Conservation (phyloP, 805 yeast species). For the Alloascoidea africana region DNA sequence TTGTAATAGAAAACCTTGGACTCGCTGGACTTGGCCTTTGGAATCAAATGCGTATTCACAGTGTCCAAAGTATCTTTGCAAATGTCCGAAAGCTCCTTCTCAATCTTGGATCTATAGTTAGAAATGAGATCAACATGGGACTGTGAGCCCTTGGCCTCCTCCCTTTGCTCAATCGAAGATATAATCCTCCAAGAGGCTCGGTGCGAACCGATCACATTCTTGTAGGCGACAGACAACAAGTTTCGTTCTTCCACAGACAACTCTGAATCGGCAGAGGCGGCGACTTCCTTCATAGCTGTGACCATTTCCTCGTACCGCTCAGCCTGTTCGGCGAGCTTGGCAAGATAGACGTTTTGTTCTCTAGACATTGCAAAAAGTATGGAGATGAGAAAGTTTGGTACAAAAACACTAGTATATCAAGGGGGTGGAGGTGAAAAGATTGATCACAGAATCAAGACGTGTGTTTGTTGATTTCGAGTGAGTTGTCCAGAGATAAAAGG, state of each 20-base stretch:
- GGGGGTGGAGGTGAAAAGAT: no score
- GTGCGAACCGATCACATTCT: constrained; percentile 97
- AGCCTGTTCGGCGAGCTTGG: constrained; percentile 98
- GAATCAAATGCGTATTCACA: constrained; percentile 78
- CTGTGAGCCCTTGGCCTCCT: constrained; percentile 93
- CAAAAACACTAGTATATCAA: no score
- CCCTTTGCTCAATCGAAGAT: constrained; percentile 96
- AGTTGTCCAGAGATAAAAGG: no score
- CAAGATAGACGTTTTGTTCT: constrained; percentile 96
- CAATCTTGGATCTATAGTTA: constrained; percentile 92
- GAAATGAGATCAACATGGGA: constrained; percentile 68
- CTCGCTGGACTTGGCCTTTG: constrained; percentile 94
- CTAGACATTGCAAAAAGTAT: constrained; percentile 33
- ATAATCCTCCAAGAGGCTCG: constrained; percentile 99
- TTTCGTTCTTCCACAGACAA: constrained; percentile 97
- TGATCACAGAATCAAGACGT: no score
- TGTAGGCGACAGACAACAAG: constrained; percentile 92
- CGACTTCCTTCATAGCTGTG: constrained; percentile 94
- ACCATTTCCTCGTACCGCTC: constrained; percentile 99
- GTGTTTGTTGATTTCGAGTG: no score
- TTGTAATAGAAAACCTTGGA: constrained; percentile 96
- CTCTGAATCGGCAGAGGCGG: constrained; percentile 64
- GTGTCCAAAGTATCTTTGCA: constrained; percentile 90
- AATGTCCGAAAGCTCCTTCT: constrained; percentile 83
- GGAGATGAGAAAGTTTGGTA: no score